Evolutionary conservation across 148 eudicot genomes (phyloP).

Genomic region (Euryodendron excelsum): DNA sequence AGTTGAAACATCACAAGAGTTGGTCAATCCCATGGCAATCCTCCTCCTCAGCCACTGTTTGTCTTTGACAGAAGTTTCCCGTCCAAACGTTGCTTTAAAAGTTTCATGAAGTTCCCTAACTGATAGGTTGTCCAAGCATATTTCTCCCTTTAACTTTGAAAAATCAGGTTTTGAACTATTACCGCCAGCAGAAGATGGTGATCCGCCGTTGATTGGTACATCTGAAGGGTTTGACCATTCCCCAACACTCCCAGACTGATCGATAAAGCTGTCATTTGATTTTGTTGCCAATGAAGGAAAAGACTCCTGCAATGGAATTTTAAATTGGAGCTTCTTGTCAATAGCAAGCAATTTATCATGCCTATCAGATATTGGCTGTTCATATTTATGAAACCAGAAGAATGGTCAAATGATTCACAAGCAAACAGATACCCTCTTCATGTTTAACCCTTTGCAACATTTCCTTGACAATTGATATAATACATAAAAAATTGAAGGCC

Average conservation of each 20-base stretch:
- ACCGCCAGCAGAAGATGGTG: constrained; percentile 28
- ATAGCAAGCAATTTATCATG: constrained; percentile 1
- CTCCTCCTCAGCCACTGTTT: constrained; percentile 95
- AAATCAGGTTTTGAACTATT: constrained; percentile 63
- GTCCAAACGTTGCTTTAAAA: constrained; percentile 90
- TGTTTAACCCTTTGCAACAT: constrained; percentile 11
- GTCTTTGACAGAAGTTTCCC: constrained; percentile 88
- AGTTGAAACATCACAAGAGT: constrained; percentile 82
- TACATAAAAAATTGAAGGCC: background rate
- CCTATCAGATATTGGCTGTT: constrained; percentile 3
- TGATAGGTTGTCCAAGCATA: constrained; percentile 69
- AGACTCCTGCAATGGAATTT: constrained; percentile 36
- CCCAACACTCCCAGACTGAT: constrained; percentile 32
- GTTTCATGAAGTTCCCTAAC: constrained; percentile 94
- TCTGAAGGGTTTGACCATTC: constrained; percentile 32
- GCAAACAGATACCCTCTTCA: constrained; percentile 7
- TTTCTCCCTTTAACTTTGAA: constrained; percentile 71
- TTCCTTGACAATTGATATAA: background rate
- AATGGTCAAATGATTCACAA: constrained; percentile 5
- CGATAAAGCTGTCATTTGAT: constrained; percentile 22
- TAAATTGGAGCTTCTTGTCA: constrained; percentile 13
- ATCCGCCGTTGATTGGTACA: constrained; percentile 31
- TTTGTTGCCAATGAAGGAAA: constrained; percentile 27
- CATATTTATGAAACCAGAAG: constrained; percentile 14
- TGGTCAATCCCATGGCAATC: constrained; percentile 89